Base-by-base conservation (phyloP, 495 filamentous ascomycete species). In the Diplogelasinospora grovesii region DNA sequence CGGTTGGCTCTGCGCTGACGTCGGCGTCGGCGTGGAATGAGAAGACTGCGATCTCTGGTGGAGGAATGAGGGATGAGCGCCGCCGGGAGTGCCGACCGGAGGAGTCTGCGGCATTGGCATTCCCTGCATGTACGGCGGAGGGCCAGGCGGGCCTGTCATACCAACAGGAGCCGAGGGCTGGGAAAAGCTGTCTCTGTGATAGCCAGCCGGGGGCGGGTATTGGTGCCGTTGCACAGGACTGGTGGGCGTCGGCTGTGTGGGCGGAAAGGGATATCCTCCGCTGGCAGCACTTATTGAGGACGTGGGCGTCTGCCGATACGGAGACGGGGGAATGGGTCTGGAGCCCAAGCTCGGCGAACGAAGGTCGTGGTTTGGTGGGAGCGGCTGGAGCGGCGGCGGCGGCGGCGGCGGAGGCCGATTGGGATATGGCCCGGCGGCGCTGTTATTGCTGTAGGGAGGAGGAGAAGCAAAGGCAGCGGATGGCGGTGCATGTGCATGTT, bases 1-100 rank as follows among this genome's bases (percentile, higher is more conserved):
- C 15, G 63, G 61, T 52, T 76, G 76, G 53, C 71, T 69, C 21
- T 75, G 72, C 11, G 71, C 67, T 15, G 75, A 79, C 1, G 73
- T 75, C 16, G 76, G 74, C 13, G 76, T 79, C 16, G 75, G 61
- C 13, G 67, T 70, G n/a, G 67, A 75, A 25, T 74, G 66, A n/a
- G 29, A 71, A 19, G 69, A 70, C 42, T 65, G 67, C 23, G 71
- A 71, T 39, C 65, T 54, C 45, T 72, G 66, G 19, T 65, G 61
- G 24, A 62, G 56, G 45, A 65, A n/a, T n/a, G n/a, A 69, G 22
- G 64, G 54, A 22, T 41, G 39, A 33, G 62, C 52, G 28, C 59
- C 62, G 36, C 64, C 68, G 13, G 66, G 64, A 6, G 69, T 68
- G 16, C 58, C 63, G 41, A 71, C 57, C 20, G 70, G 68, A 22